Evolutionary conservation across 306 rosid species (phyloP).

Genomic region (Mimosa bimucronata): DNA sequence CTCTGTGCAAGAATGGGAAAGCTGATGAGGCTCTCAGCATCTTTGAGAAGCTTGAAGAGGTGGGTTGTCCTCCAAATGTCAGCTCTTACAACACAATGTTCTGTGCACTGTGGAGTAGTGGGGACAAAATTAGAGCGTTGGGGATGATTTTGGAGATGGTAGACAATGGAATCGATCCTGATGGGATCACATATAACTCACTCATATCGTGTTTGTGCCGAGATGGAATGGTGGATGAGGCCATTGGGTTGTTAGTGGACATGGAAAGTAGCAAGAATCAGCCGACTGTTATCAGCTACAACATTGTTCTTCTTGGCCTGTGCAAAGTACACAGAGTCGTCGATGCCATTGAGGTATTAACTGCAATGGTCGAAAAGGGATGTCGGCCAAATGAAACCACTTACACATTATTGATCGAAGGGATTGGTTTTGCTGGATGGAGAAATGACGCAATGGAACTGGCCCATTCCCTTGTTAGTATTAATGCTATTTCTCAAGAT

Average conservation of each 20-base stretch:
- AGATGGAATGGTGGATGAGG: slow-evolving; percentile 84
- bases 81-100: slow-evolving; percentile 87
- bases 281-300: slow-evolving; percentile 73
- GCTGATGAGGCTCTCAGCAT: slow-evolving; percentile 67
- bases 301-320: slow-evolving; percentile 75
- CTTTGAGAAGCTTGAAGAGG: slow-evolving; percentile 68
- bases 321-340: slow-evolving; percentile 64
- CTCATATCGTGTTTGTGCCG: slow-evolving; percentile 87
- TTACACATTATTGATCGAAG: slow-evolving; percentile 66
- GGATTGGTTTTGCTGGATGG: slow-evolving; percentile 86
- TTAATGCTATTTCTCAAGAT: slow-evolving; percentile 58
- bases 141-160: slow-evolving; percentile 75
- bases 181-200: slow-evolving; percentile 73
- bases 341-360: slow-evolving; percentile 70
- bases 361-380: slow-evolving; percentile 69
- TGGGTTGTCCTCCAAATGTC: slow-evolving; percentile 83
- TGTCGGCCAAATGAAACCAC: slow-evolving; percentile 77
- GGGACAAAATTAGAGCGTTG: slow-evolving; percentile 67
- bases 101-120: slow-evolving; percentile 75
- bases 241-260: slow-evolving; percentile 73
- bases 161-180: slow-evolving; percentile 63
- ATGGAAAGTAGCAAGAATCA: slow-evolving; percentile 58
- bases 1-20: slow-evolving; percentile 72
- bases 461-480: slow-evolving; percentile 58
- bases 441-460: slow-evolving; percentile 70